Base-by-base conservation (phyloP, 108 stramenopile species). In the Skeletonema tropicum region DNA sequence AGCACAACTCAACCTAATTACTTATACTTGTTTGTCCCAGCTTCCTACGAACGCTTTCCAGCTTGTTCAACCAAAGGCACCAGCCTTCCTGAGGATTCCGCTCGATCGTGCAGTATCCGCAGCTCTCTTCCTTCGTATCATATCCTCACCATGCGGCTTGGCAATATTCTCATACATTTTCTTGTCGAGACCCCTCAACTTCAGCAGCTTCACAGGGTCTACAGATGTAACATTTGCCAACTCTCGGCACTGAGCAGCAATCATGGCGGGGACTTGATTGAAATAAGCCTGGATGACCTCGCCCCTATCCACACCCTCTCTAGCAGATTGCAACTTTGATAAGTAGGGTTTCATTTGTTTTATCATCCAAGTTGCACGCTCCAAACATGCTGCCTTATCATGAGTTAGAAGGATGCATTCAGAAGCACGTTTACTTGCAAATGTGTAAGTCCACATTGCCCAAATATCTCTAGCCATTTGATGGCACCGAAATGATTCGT, bases 391-490 rank as follows among this genome's bases (percentile, higher is more conserved):
- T 19, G 48, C 17, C 48, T 48, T 48, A 19, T 48, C 48, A 19
- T 17, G 48, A 17, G 48, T 48, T 19, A 48, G 48, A 48, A 48
- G 48, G 17, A 48, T 48, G n/a, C 48, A 48, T 6, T 48, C 48
- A 19, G 48, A 48, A 19, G 48, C 48, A 19, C 48, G 48, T 48
- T 48, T 48, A 48, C 48, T 48, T n/a, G 48, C 48, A 48, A 48
- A 48, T 48, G 5, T 19, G 48, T 48, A 17, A 48, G 48, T 48
- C 17, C 17, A 19, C 48, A 48, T 48, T 1, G 3, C 3, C 48
- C 48, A 48, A 48, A 48, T 48, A 17, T 48, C 48, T 17, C 48
- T n/a, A n/a, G 48, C 48, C 48, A 48, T 48, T 48, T 48, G 48
- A 48, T 48, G 48, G 17, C 48, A 48, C 6, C 48, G 48, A 48